Evolutionary conservation across 2,329 filamentous ascomycete species (phyloP).

Genomic region (Neonectria ditissima): DNA sequence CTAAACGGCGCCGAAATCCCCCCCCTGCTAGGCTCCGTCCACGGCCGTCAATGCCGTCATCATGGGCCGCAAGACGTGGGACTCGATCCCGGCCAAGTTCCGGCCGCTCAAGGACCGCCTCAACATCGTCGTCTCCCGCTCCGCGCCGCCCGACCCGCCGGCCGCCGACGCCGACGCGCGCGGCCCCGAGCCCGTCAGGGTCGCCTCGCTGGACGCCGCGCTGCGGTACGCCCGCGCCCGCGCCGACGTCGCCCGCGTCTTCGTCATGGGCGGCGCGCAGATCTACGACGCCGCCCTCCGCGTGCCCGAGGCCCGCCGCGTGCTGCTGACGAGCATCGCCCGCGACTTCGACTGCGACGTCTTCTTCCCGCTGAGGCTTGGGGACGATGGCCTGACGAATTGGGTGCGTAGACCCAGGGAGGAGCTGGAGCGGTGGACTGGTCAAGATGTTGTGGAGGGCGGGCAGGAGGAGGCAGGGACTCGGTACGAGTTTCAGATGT

Average conservation of each 20-base stretch:
- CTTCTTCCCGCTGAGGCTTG: slow-evolving; percentile 73
- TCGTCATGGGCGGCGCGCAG: slow-evolving; percentile 90
- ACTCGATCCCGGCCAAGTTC: slow-evolving; percentile 83
- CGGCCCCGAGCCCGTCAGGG: slow-evolving; percentile 63
- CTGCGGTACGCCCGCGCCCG: slow-evolving; percentile 59
- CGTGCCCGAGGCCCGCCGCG: slow-evolving; percentile 66
- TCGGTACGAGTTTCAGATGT: slow-evolving; percentile 79
- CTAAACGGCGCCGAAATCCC: not conserved
- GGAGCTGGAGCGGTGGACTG: slow-evolving; percentile 72
- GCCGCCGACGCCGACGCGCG: slow-evolving; percentile 22
- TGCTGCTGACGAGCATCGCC: slow-evolving; percentile 77
- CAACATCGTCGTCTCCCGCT: slow-evolving; percentile 83
- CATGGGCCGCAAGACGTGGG: slow-evolving; percentile 98
- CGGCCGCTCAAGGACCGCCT: slow-evolving; percentile 82
- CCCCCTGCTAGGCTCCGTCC: slow-evolving; percentile 46
- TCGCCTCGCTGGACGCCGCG: slow-evolving; percentile 69
- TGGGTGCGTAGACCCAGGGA: slow-evolving; percentile 68
- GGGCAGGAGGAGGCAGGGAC: slow-evolving; percentile 72
- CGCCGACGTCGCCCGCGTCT: slow-evolving; percentile 69
- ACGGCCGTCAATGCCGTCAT: slow-evolving; percentile 78
- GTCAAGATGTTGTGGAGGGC: slow-evolving; percentile 70
- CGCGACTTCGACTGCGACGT: slow-evolving; percentile 82
- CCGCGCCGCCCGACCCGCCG: slow-evolving; percentile 45
- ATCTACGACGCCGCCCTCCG: slow-evolving; percentile 81
- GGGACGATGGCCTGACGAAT: slow-evolving; percentile 51